Conservation (phyloP, 1,284 basidiomycete species). For the Austroboletus novae-zelandiae region DNA sequence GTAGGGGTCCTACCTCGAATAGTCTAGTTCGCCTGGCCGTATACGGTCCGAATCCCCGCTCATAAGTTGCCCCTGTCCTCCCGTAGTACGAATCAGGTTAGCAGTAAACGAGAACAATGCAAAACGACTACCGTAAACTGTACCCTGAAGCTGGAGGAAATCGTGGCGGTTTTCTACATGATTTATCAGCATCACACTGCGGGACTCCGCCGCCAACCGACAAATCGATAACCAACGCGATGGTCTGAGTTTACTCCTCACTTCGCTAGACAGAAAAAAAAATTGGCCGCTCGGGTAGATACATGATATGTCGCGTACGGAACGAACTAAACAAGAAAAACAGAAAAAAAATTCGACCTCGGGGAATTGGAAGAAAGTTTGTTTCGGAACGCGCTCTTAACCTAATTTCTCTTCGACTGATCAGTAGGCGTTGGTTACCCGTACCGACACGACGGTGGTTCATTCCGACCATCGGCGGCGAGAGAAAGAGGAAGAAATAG, state of each 20-base stretch:
- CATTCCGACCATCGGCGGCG: conserved; percentile 14
- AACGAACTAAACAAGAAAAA: neutral
- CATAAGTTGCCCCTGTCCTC: neutral
- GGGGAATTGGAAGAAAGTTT: neutral
- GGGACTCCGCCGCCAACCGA: neutral
- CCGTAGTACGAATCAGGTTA: neutral
- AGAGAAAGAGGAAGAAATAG: neutral
- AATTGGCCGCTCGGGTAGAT: conserved; percentile 3
- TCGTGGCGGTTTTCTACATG: neutral
- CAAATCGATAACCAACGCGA: neutral
- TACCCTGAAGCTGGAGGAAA: no score
- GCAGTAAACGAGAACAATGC: neutral
- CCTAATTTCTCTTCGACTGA: conserved; percentile 1
- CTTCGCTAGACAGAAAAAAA: conserved; percentile 7
- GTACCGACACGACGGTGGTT: conserved; percentile 13
- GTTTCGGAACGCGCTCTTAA: conserved; percentile 9
- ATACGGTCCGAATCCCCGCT: neutral
- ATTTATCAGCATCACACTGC: neutral
- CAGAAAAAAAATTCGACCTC: neutral
- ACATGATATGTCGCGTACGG: neutral
- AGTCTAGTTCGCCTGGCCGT: conserved; percentile 2
- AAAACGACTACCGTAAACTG: neutral
- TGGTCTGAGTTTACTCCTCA: conserved; percentile 16
- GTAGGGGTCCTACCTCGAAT: neutral
- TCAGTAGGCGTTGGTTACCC: neutral